Evolutionary conservation across 2,329 filamentous ascomycete genomes (phyloP), one percentile per base, ranked within the genome.

Genomic region (Arthrinium phaeospermum): DNA sequence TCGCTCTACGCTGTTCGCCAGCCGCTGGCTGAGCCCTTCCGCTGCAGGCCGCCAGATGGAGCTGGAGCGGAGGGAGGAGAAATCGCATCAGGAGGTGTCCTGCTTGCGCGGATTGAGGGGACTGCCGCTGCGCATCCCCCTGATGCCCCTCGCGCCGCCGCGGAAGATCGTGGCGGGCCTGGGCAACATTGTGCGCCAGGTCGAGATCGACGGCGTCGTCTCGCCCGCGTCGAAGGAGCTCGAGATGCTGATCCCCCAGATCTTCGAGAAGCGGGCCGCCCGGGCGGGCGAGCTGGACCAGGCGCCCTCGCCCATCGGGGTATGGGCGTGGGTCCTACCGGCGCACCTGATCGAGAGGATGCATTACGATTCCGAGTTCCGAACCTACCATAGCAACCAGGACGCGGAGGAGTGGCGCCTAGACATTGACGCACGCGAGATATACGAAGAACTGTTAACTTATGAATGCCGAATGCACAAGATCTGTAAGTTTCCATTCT

Each of bases 151-250:
- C 47, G 94, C 92, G 0, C 80, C 83, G 7, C 87, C 91, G 22
- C 88, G 92, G 24, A 84, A 82, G 67, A 90, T 96, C 47, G 83
- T 87, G 0, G 87, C 89, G 49, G 90, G 91, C 47, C 90, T 95
- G 77, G 94, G 94, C 4, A 97, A 97, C 81, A 96, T 97, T 71
- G 85, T 96, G 30, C 89, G 92, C 45, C 88, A 89, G 57, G 79
- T 95, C 13, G 84, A 89, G 22, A 82, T 87, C 24, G 78, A 85
- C 30, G 85, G 84, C 5, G 79, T 82, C 45, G 77, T 81, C 1
- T 83, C 87, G 0, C 91, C 92, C 16, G 93, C 93, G 3, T 95
- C 93, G 0, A 86, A 87, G 41, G 93, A 96, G 79, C 85, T 96
- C 1, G 94, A 96, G 79, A 80, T 79, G 24, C 85, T 88, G 5